Evolutionary conservation across 2,329 filamentous ascomycete species (phyloP), one percentile per base, ranked within the genome.

Genomic region (Aureobasidium mangrovei): DNA sequence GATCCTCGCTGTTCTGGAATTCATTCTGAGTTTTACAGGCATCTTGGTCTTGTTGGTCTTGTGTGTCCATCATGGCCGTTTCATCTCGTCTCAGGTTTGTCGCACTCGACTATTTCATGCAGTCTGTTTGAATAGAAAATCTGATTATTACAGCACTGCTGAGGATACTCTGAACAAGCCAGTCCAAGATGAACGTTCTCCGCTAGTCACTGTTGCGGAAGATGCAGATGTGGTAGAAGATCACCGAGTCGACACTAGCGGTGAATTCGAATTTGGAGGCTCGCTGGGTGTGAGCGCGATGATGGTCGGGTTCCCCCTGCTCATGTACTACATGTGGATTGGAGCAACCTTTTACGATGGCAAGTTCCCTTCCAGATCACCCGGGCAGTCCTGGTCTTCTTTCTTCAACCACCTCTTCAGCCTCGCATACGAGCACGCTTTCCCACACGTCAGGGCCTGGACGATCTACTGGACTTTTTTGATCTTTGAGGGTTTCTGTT

Each of bases 291-390:
- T 88, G 41, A 69, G 79, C 24, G 73, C 79, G 60, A 87, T 95
- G 79, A 95, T 95, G 87, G 77, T 88, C 58, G 81, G 84, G 38
- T 96, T 95, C 70, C 90, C 91, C 12, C 58, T 84, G 36, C 78
- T 96, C 63, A 95, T 95, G 90, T 95, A 87, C 78, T 95, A 94
- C 74, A 94, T 95, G 89, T 95, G 89, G 88, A 83, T 93, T 70
- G 91, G 91, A 43, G 85, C 90, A 29, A 89, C 83, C 46, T 93
- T 89, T 72, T 95, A 95, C 71, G 74, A 86, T 66, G 89, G 90
- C 60, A 82, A 85, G 59, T 74, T 91, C 36, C 91, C 91, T n/a
- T 70, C 73, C 49, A 41, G 41, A 32, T 72, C 72, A 2, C 68
- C 80, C 42, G 86, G 80, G 40, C 79, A 95, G 75, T 82, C 76